phyloP scores from a whole-genome alignment of 2,329 filamentous ascomycete genomes.

The Neofusicoccum parvum region DNA sequence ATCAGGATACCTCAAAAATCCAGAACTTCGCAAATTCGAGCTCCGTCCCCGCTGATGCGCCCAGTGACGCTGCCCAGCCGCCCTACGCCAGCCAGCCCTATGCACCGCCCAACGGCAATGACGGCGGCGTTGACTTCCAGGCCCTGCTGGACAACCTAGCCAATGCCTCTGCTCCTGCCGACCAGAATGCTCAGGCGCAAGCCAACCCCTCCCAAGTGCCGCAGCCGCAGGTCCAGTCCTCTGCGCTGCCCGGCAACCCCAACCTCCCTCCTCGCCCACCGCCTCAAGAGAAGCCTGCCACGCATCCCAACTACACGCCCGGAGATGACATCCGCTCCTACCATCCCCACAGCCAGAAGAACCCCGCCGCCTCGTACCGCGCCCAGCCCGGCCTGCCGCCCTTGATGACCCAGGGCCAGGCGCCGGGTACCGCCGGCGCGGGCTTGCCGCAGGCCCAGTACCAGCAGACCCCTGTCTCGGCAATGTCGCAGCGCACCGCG shows the following conservation, averaged over 20 bases:
- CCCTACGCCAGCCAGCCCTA: constrained; percentile 24
- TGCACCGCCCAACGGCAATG: constrained; percentile 31
- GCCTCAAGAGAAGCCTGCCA: constrained; percentile 51
- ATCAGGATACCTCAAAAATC: constrained; percentile 42
- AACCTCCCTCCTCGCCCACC: constrained; percentile 52
- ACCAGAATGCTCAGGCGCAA: constrained; percentile 35
- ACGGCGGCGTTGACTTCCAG: constrained; percentile 48
- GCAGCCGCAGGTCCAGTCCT: constrained; percentile 28
- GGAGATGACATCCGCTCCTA: constrained; percentile 53
- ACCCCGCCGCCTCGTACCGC: constrained; percentile 34
- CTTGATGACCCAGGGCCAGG: constrained; percentile 26
- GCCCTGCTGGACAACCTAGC: constrained; percentile 48
- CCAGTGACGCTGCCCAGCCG: constrained; percentile 36
- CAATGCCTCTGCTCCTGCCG: constrained; percentile 20
- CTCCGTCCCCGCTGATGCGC: constrained; percentile 34
- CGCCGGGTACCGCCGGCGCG: constrained; percentile 21
- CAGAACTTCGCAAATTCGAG: constrained; percentile 39
- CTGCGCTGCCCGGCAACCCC: constrained; percentile 42
- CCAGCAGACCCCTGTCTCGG: constrained; percentile 23
- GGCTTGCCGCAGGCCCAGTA: constrained; percentile 19
- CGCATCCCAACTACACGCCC: constrained; percentile 51
- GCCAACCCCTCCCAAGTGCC: constrained; percentile 14
- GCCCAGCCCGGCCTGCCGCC: constrained; percentile 30
- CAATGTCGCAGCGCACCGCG: constrained; percentile 29
- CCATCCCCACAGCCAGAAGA: constrained; percentile 50